Base-by-base conservation (phyloP, 163 green algal species). In the Smithsoniella earleae region DNA sequence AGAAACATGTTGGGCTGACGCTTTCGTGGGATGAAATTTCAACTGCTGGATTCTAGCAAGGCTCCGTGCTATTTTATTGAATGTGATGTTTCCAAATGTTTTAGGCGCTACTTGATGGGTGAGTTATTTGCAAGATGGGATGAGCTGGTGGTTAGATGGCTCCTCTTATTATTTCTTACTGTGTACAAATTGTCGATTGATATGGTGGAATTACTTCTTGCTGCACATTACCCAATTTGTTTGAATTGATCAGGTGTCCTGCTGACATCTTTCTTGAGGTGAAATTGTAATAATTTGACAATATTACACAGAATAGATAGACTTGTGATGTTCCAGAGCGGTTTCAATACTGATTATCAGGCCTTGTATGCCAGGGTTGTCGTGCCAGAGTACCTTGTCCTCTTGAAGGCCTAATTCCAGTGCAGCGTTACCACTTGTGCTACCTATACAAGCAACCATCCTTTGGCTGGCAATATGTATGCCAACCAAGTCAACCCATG, bases 401-500 rank as follows among this genome's bases (percentile, higher is more conserved):
- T 33, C n/a, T 31, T 16, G n/a, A 30, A n/a, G 43, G 18, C 74
- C 76, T 31, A 82, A 44, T 27, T 16, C 27, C 20, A 40, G n/a
- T 36, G 58, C 58, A 40, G 58, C 58, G 0, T 38, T 36, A 0
- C 25, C 58, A 31, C 58, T 69, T 16, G 58, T 69, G 58, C 58
- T 43, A 16, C 58, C 58, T 22, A 69, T 69, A 31, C 58, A 69
- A 30, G 58, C 58, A 0, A 69, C n/a, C 25, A 34, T 18, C 25
- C 25, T 30, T 33, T 30, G n/a, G n/a, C n/a, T n/a, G n/a, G n/a
- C n/a, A n/a, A n/a, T n/a, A n/a, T n/a, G n/a, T n/a, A n/a, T n/a
- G 22, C 36, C 28, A 8, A 28, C 28, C 1, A 78, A 22, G 1
- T 33, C 31, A 3, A 81, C 76, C 77, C 76, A 84, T 49, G 74